Base-by-base conservation (phyloP, 371 early-diverging fungal genomes). In the Mucor circinelloides region DNA sequence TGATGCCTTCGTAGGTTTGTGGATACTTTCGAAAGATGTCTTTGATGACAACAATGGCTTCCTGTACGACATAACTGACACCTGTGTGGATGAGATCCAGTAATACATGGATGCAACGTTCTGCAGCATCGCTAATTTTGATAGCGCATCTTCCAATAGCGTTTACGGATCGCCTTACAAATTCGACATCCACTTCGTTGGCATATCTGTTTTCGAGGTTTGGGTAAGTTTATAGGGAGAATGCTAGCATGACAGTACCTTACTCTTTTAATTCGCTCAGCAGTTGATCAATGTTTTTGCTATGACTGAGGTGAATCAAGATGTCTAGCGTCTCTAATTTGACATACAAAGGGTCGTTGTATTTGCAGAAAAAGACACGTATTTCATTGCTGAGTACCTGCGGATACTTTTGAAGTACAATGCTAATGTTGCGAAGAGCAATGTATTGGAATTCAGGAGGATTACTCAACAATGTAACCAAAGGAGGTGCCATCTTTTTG, bases 341-440 rank as follows among this genome's bases (percentile, higher is more conserved):
- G 60, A 99, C 98, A 74, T 97, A 98, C 68, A 93, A 93, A 17
- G 99, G 98, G 79, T 99, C 99, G 75, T 98, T 95, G 85, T 96
- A 99, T 82, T 97, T 98, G 81, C 96, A 97, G 73, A 98, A 99
- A 80, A 99, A 98, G 19, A 96, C 94, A 31, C 94, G 90, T 68
- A 97, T 92, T 76, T 98, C 97, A 68, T 92, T 90, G 25, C 85
- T 88, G 52, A 98, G 80, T 13, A 97, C 87, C 31, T 94, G 94
- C 6, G 97, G 95, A 56, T 93, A 86, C 75, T 92, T 91, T 79
- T 99, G 97, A 34, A 97, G 85, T 44, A 99, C 92, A n/a, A 99
- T 81, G 66, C 90, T 86, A 67, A 97, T 98, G 79, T 97, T 98
- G 48, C 97, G 91, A 62, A 99, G 87, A 1, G 96, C 94, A 21